Evolutionary conservation across 140 eudicot species (phyloP), one percentile per base, ranked within the genome.

Genomic region (Ambrosia hybrid): DNA sequence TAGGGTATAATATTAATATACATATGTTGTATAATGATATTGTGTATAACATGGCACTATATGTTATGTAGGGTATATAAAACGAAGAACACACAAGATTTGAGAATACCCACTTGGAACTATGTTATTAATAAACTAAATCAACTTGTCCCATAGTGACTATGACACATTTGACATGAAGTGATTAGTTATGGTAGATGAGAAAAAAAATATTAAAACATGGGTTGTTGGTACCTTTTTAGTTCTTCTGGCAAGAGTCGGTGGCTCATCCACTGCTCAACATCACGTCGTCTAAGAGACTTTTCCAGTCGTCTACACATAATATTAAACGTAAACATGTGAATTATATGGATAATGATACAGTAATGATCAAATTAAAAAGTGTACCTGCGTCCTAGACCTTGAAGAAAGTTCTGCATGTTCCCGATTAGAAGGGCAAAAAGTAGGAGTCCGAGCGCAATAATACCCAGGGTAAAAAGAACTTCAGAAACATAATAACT

Each of bases 261-360:
- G 57, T 89, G 96, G 59, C 96, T 85, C 96, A 92, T 92, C 98
- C 98, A 92, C 58, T 82, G 90, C 78, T 92, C 92, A 69, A 89
- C 92, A 78, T 92, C 98, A 73, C 96, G 90, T 58, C 89, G 83
- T 73, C 98, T 89, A 51, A 92, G 88, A 63, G 96, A 87, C 95
- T 85, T 78, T 78, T 92, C 96, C 68, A 85, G 70, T 77, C 86
- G 83, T 87, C 98, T 92, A 59, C 5, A 74, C 11, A 70, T 66
- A 51, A 59, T 4, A 34, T 11, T 6, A 68, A 1, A 36, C 13
- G 7, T 68, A 6, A 10, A 61, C 67, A 58, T 58, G 67, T 61
- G 41, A 12, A 36, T 63, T 63, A 17, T 15, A 15, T 66, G 38
- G 3, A 36, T 36, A 2, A 30, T 30, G 34, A 30, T 14, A 13